Evolutionary conservation across 2,329 filamentous ascomycete genomes (phyloP).

Genomic region (Pseudocercospora vitis): DNA sequence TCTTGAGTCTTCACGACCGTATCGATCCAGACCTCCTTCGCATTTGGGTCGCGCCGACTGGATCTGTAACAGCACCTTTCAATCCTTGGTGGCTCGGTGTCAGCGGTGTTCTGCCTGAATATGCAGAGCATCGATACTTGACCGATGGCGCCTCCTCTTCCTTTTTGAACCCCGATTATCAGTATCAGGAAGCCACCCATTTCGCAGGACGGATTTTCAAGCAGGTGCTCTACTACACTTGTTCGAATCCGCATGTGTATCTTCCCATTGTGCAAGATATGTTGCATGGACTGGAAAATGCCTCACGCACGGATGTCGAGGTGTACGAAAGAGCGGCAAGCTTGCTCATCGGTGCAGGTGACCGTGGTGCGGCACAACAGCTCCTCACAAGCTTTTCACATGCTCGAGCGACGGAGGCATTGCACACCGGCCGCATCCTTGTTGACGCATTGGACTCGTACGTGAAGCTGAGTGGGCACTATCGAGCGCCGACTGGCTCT

Average conservation of each 20-base stretch:
- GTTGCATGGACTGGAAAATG: constrained; percentile 23
- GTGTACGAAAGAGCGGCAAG: constrained; percentile 21
- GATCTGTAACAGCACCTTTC: constrained; percentile 40
- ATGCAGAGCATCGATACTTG: constrained; percentile 39
- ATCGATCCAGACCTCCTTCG: constrained; percentile 37
- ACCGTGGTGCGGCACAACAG: constrained; percentile 21
- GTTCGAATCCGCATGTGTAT: constrained; percentile 19
- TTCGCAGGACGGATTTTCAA: constrained; percentile 27
- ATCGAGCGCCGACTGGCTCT: constrained; percentile 12
- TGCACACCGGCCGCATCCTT: constrained; percentile 18
- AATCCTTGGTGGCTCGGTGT: constrained; percentile 41
- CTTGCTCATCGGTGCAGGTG: constrained; percentile 17
- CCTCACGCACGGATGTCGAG: constrained; percentile 19
- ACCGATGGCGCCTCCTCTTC: constrained; percentile 38
- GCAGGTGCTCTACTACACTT: constrained; percentile 27
- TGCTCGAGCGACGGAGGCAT: constrained; percentile 16
- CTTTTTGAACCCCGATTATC: constrained; percentile 39
- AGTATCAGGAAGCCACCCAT: constrained; percentile 28
- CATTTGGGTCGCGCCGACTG: constrained; percentile 39
- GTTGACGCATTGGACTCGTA: constrained; percentile 21
- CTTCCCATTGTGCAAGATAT: constrained; percentile 22
- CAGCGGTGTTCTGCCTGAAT: constrained; percentile 35
- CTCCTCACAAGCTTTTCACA: constrained; percentile 24
- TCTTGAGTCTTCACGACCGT: constrained; percentile 33
- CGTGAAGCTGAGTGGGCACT: constrained; percentile 20